Base-by-base conservation (phyloP, 169 alveolate genomes). In the Cryptosporidium parvum region DNA sequence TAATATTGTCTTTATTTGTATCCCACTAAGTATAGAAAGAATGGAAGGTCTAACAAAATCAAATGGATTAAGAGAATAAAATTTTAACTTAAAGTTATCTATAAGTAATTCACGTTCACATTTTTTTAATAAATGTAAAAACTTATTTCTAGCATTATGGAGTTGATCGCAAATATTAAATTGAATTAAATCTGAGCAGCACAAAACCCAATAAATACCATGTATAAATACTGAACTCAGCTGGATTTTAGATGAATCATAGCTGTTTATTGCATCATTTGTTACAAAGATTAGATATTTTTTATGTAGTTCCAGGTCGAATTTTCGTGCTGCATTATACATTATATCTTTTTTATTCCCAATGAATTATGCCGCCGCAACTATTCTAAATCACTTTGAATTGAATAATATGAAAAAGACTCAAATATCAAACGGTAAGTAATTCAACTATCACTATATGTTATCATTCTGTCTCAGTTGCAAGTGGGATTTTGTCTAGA, bases 1-100 rank as follows among this genome's bases (percentile, higher is more conserved):
- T 29, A 62, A 6, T 48, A 80, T 39, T 59, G 42, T 39, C 2
- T 44, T 61, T 21, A 65, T 51, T 39, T 80, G 72, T 31, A 65
- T 48, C 18, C 89, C 89, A 80, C 89, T 80, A 18, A 80, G 59
- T 37, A 56, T 10, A 37, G 89, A 37, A 44, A 80, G 75, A 45
- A 80, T 80, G 8, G 73, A 45, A n/a, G 89, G 89, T 1, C 69
- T 23, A 42, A 29, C 18, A 26, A 35, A 23, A 29, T 23, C 52
- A 62, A 45, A 42, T 62, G 89, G 89, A 62, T 65, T 80, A 33
- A 39, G 2, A 1, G 75, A 80, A 29, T 80, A 80, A 10, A 69
- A 35, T 10, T 29, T 51, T 26, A 10, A 48, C 18, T 23, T 62
- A 23, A 48, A 37, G 42, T 18, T 16, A 7, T 45, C 75, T 37